phyloP scores from a whole-genome alignment of 257 asterid genomes.

The Solanum neorickii region DNA sequence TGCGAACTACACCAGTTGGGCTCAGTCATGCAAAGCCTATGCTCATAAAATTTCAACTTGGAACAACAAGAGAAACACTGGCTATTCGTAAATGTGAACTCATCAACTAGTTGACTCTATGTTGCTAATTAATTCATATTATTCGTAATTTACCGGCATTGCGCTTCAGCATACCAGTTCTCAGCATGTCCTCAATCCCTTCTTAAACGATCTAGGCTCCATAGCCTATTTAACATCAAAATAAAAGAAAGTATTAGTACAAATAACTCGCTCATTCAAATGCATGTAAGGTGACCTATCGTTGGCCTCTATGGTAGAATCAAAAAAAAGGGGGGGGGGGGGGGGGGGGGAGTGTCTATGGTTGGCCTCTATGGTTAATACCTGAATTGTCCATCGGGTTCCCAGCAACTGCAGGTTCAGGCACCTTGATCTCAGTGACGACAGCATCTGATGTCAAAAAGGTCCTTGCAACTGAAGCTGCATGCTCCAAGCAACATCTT shows the following conservation, averaged over 20 bases:
- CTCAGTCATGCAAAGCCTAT: neutral
- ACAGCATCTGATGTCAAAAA: constrained; percentile 95
- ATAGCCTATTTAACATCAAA: neutral
- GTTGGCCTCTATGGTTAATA: neutral
- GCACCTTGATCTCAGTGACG: constrained; percentile 91
- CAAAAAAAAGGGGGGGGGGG: neutral
- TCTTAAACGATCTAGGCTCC: neutral
- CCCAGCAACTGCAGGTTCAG: constrained; percentile 57
- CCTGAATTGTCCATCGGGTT: constrained; percentile 99
- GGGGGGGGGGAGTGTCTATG: neutral
- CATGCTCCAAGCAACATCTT: constrained; percentile 93
- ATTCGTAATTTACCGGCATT: neutral
- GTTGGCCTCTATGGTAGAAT: neutral
- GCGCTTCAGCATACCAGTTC: neutral
- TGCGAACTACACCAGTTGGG: neutral
- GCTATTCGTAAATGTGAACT: neutral
- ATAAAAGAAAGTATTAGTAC: neutral
- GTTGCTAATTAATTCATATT: neutral
- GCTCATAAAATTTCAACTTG: neutral
- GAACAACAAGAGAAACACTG: neutral
- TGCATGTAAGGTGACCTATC: neutral
- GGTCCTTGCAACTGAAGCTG: constrained; percentile 92
- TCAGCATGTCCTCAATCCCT: neutral
- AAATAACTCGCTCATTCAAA: neutral
- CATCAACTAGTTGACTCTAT: neutral